Evolutionary conservation across 2,329 filamentous ascomycete genomes (phyloP).

Genomic region (Fusarium sterilihyphosum): DNA sequence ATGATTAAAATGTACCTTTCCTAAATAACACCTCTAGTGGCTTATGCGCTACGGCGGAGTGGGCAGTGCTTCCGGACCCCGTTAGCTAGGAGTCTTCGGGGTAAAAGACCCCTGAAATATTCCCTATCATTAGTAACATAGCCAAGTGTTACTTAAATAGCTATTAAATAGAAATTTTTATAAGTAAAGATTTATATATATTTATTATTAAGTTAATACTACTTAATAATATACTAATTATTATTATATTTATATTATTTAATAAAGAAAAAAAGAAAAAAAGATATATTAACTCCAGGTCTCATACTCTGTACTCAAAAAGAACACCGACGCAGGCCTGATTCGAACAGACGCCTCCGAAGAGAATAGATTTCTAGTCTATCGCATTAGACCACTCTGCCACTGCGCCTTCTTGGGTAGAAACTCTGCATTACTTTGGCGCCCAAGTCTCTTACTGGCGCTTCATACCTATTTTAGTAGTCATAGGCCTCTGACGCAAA

Average conservation of each 20-base stretch:
- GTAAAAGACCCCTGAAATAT: constrained; percentile 6
- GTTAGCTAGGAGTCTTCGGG: background rate
- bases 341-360: constrained; percentile 34
- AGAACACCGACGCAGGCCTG: constrained; percentile 26
- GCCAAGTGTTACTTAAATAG: background rate
- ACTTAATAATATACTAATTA: too few relatives aligned
- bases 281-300: too few relatives aligned
- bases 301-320: too few relatives aligned
- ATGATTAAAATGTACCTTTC: background rate
- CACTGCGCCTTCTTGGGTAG: constrained; percentile 19
- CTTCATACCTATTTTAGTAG: background rate
- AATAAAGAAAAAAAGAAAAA: too few relatives aligned
- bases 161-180: background rate
- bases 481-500: too few relatives aligned
- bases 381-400: constrained; percentile 36
- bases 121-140: background rate
- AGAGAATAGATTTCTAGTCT: constrained; percentile 35
- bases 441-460: fast-evolving
- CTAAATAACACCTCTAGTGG: background rate
- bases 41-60: background rate
- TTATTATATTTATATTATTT: too few relatives aligned
- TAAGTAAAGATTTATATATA: too few relatives aligned
- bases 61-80: constrained; percentile 1
- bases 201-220: too few relatives aligned
- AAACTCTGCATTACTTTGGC: fast-evolving